Evolutionary conservation across 805 yeast genomes (phyloP), one percentile per base, ranked within the genome.

Genomic region (Spathaspora arborariae): DNA sequence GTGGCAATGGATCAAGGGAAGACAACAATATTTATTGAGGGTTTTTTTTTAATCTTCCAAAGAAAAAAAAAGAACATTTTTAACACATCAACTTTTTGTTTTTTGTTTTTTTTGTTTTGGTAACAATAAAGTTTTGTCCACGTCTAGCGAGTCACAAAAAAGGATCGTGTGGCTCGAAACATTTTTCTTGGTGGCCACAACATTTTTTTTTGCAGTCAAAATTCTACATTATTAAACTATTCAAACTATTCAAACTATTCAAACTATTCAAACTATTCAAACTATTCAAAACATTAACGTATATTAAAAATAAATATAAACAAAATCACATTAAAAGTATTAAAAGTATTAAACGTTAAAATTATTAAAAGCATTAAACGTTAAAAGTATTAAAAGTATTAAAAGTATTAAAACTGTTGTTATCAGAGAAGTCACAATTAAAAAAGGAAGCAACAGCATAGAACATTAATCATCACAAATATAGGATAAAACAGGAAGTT

Each of bases 241-340:
- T 24, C 11, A 13, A 24, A 24, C 5, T 6, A 24, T 9, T 13
- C 8, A 24, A 24, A 24, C 27, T 24, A 24, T 5, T 24, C 27
- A 24, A 24, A n/a, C n/a, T n/a, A n/a, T n/a, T n/a, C n/a, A n/a
- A n/a, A n/a, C n/a, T n/a, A n/a, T n/a, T n/a, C n/a, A n/a, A n/a
- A n/a, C n/a, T 9, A 22, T n/a, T n/a, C n/a, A n/a, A n/a, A n/a
- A n/a, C n/a, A n/a, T n/a, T n/a, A 36, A 36, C 15, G 39, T 36
- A 20, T 36, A 36, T 36, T 18, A 20, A 35, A 35, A 36, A 20
- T 36, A 36, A 36, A 36, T 20, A 36, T 36, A 36, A 36, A 36
- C 39, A n/a, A 15, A 13, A 33, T 36, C 16, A 30, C 16, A 30
- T 30, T 30, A 30, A 24, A 13, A 24, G n/a, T n/a, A n/a, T n/a